Conservation (phyloP, 2,329 filamentous ascomycete species). For the Microdochium paspali region DNA sequence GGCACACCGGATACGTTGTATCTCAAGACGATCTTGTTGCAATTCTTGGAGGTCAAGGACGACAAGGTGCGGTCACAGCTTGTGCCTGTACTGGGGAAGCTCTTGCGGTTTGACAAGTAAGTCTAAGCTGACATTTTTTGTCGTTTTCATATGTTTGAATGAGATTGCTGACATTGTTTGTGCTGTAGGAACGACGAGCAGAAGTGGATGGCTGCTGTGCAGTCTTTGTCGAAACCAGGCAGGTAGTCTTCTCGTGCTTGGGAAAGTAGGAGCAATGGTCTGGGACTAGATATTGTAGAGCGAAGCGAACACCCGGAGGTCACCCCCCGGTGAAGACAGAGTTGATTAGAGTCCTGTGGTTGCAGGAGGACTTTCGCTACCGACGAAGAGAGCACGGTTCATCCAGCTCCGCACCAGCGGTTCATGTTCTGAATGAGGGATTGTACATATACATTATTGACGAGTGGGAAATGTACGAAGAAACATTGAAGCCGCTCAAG, state of each 20-base stretch:
- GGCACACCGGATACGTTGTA: slow-evolving; percentile 45
- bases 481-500: too few species aligned
- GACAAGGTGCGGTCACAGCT: slow-evolving; percentile 66
- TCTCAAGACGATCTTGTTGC: slow-evolving; percentile 70
- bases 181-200: slow-evolving; percentile 56
- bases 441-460: too few species aligned
- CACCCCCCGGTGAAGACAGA: too few species aligned
- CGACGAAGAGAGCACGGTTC: too few species aligned
- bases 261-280: not conserved
- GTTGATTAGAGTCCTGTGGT: too few species aligned
- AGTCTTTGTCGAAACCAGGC: slow-evolving; percentile 24
- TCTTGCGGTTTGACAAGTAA: slow-evolving; percentile 69
- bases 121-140: slow-evolving; percentile 18
- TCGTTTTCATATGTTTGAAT: not conserved
- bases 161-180: slow-evolving; percentile 8
- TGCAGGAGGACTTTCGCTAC: too few species aligned
- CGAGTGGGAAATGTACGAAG: too few species aligned
- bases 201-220: slow-evolving; percentile 74
- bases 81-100: slow-evolving; percentile 66
- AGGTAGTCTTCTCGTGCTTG: slow-evolving; percentile 6
- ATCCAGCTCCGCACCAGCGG: too few species aligned
- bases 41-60: slow-evolving; percentile 75
- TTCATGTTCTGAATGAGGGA: too few species aligned
- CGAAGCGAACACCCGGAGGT: too few species aligned
- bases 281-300: not conserved